A percentile compares a stretch with the other conserved stretches of the same genome.
Evolutionary conservation across 2,329 filamentous ascomycete species (phyloP).

Genomic region (Penicillium crustosum): DNA sequence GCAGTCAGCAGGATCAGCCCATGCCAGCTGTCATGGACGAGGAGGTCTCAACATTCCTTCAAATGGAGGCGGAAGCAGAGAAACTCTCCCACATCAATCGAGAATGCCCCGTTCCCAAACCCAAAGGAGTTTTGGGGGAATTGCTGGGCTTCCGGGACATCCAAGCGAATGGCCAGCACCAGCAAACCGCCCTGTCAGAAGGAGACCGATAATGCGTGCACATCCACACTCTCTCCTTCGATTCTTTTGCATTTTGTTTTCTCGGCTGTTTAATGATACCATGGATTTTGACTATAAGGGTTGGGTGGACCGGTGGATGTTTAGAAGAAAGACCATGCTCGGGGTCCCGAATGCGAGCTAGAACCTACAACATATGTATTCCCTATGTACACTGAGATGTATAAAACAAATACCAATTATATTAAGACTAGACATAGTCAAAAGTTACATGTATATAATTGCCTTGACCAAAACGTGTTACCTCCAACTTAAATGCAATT

Average conservation of each 20-base stretch:
- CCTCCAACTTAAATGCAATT: neutral
- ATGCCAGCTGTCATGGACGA: conserved; percentile 31
- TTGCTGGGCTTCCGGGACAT: conserved; percentile 66
- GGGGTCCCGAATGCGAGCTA: conserved; percentile 9
- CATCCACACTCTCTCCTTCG: neutral
- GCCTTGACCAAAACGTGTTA: neutral
- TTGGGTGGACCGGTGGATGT: conserved; percentile 3
- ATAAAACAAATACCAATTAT: conserved; percentile 13
- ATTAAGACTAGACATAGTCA: neutral
- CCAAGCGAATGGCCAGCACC: conserved; percentile 22
- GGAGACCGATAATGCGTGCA: conserved; percentile 13
- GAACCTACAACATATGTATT: conserved; percentile 6
- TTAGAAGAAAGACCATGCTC: conserved; percentile 9
- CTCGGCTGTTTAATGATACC: conserved; percentile 28
- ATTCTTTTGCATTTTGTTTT: conserved; percentile 6
- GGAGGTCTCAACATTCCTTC: conserved; percentile 47
- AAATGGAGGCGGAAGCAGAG: conserved; percentile 44
- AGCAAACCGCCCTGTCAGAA: conserved; percentile 18
- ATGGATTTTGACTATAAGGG: conserved; percentile 19
- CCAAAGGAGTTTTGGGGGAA: conserved; percentile 72
- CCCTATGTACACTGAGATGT: conserved; percentile 20
- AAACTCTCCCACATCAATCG: conserved; percentile 52
- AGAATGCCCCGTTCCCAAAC: conserved; percentile 92
- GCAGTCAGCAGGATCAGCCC: conserved; percentile 15
- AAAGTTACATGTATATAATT: neutral